phyloP scores from a whole-genome alignment of 192 early-diverging fungal species.

The Dissophora ornata region DNA sequence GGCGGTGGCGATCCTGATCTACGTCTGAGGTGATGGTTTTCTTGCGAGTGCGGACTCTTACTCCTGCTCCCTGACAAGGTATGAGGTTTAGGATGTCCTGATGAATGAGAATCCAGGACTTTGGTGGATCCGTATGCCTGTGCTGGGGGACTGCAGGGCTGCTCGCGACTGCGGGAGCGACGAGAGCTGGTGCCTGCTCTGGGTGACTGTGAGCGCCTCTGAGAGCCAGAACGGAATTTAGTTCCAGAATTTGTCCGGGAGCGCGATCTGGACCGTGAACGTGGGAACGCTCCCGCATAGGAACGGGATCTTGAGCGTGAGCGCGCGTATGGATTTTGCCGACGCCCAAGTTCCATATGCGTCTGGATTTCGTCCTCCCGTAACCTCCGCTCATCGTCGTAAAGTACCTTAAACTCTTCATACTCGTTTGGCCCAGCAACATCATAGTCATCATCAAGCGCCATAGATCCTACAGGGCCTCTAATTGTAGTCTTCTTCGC shows the following conservation, averaged over 20 bases:
- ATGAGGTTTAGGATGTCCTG: too few relatives aligned
- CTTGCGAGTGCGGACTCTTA: slow-evolving; percentile 6
- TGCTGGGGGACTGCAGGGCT: slow-evolving; percentile 1
- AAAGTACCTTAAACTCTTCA: slow-evolving; percentile 68
- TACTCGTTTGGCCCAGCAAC: slow-evolving; percentile 79
- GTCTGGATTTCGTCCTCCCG: slow-evolving; percentile 33
- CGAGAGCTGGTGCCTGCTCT: background rate
- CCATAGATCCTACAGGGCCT: slow-evolving; percentile 49
- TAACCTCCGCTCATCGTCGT: slow-evolving; percentile 59
- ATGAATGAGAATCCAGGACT: background rate
- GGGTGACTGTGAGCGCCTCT: slow-evolving; percentile 5
- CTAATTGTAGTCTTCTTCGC: slow-evolving; percentile 37
- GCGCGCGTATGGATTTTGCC: slow-evolving; percentile 1
- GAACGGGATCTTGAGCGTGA: slow-evolving; percentile 26
- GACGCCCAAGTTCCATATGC: background rate
- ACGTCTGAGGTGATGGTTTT: slow-evolving; percentile 8
- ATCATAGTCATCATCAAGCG: slow-evolving; percentile 71
- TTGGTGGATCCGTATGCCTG: background rate
- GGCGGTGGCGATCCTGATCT: slow-evolving; percentile 26
- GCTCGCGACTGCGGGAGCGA: too few relatives aligned
- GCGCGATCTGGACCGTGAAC: slow-evolving; percentile 17
- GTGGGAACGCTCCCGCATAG: slow-evolving; percentile 3
- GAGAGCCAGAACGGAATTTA: slow-evolving; percentile 8
- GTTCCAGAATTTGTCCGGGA: slow-evolving; percentile 16
- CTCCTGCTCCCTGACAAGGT: slow-evolving; percentile 24